These are phyloP conservation scores for Linum trigynum DNA, from an alignment of 345 rosid genomes.

Conservation along the genomic window DNA sequence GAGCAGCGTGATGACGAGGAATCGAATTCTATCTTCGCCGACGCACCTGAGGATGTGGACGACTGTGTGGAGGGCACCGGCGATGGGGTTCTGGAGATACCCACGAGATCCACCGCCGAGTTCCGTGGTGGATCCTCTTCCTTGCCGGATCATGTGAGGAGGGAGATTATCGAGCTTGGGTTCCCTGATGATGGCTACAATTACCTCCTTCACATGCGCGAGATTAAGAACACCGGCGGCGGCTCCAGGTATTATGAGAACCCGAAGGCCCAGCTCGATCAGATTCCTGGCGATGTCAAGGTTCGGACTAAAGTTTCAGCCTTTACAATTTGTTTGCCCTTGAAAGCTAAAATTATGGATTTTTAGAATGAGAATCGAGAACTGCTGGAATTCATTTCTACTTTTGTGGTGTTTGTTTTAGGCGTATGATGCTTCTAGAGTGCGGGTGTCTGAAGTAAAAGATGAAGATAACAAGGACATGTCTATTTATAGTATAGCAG, in stretches of 20 bases:
- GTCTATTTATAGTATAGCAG: constrained; percentile 45
- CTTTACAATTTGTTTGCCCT: not conserved
- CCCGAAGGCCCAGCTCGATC: constrained; percentile 40
- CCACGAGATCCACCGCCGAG: not conserved
- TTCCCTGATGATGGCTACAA: constrained; percentile 93
- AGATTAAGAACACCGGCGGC: constrained; percentile 68
- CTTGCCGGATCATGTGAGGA: constrained; percentile 53
- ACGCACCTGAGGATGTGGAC: constrained; percentile 39
- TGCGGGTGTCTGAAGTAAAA: constrained; percentile 33
- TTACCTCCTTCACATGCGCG: constrained; percentile 74
- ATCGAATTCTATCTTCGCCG: constrained; percentile 43
- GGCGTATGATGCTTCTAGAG: constrained; percentile 94
- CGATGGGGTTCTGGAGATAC: constrained; percentile 9
- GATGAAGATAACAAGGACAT: constrained; percentile 29
- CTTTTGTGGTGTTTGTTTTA: constrained; percentile 1
- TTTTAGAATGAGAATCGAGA: no score
- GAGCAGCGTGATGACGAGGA: constrained; percentile 14
- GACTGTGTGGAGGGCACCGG: constrained; percentile 15
- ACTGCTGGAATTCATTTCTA: not conserved
- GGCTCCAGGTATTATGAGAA: constrained; percentile 65
- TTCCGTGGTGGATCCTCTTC: not conserved
- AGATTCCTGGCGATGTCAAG: constrained; percentile 58
- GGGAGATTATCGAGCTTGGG: constrained; percentile 75
- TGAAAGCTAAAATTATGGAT: not conserved
- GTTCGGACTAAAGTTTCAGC: constrained; percentile 13